Evolutionary conservation across 164 flowering plant genomes (phyloP).

Genomic region (Umbellularia californica): DNA sequence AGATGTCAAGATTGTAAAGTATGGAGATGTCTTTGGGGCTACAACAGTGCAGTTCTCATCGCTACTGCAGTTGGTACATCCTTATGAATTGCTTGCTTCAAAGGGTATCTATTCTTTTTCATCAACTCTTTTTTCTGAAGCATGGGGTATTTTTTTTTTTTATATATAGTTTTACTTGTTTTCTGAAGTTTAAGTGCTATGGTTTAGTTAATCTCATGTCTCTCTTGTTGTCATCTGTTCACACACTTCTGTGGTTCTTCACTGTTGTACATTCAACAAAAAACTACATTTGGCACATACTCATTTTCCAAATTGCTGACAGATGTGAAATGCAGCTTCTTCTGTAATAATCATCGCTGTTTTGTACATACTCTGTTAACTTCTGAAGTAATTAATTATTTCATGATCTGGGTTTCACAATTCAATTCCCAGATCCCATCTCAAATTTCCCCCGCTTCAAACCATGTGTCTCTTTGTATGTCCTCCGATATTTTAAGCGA

Average conservation of each 20-base stretch:
- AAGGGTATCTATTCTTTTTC: constrained; percentile 12
- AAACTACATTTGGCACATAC: background rate
- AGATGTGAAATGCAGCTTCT: background rate
- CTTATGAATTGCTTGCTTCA: constrained; percentile 14
- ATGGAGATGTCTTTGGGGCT: constrained; percentile 24
- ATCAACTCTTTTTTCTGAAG: background rate
- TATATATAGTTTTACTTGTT: background rate
- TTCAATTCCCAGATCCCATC: too few relatives aligned
- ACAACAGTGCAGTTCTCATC: constrained; percentile 24
- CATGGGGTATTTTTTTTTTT: background rate
- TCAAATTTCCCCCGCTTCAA: too few relatives aligned
- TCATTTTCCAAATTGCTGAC: background rate
- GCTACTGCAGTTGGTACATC: constrained; percentile 15
- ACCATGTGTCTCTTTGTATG: too few relatives aligned
- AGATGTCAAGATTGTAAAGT: constrained; percentile 24
- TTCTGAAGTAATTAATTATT: too few relatives aligned
- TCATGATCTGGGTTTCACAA: too few relatives aligned
- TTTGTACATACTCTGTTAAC: background rate
- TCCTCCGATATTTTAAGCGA: too few relatives aligned
- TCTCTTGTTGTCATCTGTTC: background rate
- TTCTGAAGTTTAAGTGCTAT: background rate
- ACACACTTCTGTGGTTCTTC: background rate
- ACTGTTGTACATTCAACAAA: background rate
- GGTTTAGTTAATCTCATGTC: background rate
- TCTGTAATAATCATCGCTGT: too few relatives aligned